Conservation (phyloP, 164 flowering plant species). For the Aristolochia fimbriata region DNA sequence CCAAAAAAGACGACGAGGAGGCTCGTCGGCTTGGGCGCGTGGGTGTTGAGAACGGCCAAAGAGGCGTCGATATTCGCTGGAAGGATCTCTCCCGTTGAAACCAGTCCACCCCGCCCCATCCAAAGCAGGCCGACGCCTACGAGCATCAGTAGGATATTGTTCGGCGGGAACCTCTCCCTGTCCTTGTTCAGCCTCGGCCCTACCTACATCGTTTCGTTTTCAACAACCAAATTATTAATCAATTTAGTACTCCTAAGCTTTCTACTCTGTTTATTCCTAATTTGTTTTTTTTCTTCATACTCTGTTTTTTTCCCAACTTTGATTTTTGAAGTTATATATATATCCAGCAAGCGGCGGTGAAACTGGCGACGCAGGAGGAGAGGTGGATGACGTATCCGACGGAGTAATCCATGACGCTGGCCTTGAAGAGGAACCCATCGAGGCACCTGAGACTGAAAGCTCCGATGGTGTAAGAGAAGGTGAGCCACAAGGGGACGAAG, state of each 20-base stretch:
- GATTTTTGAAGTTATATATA: too few species aligned
- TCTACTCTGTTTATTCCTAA: too few species aligned
- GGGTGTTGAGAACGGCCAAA: constrained; percentile 20
- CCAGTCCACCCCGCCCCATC: constrained; percentile 30
- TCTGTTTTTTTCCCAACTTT: too few species aligned
- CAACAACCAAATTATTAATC: too few species aligned
- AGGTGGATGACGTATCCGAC: constrained; percentile 45
- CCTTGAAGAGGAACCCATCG: constrained; percentile 24
- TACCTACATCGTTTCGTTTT: constrained; percentile 6
- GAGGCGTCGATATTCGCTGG: constrained; percentile 19
- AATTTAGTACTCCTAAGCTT: too few species aligned
- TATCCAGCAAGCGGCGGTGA: constrained; percentile 53
- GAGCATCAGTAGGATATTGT: constrained; percentile 23
- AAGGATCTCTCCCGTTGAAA: constrained; percentile 26
- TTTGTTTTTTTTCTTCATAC: too few species aligned
- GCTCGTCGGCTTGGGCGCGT: constrained; percentile 22
- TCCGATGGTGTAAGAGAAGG: constrained; percentile 37
- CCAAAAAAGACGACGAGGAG: constrained; percentile 21
- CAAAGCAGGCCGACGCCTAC: constrained; percentile 25
- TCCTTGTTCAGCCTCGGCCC: constrained; percentile 22
- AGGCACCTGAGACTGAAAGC: constrained; percentile 36
- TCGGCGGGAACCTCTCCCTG: constrained; percentile 23
- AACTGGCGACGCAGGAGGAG: constrained; percentile 43
- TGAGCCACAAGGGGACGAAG: constrained; percentile 57
- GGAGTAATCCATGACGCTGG: constrained; percentile 40